A percentile compares a stretch with the other conserved stretches of the same genome.
Conservation (phyloP, 1,284 basidiomycete species). For the Meripilus lineatus region DNA sequence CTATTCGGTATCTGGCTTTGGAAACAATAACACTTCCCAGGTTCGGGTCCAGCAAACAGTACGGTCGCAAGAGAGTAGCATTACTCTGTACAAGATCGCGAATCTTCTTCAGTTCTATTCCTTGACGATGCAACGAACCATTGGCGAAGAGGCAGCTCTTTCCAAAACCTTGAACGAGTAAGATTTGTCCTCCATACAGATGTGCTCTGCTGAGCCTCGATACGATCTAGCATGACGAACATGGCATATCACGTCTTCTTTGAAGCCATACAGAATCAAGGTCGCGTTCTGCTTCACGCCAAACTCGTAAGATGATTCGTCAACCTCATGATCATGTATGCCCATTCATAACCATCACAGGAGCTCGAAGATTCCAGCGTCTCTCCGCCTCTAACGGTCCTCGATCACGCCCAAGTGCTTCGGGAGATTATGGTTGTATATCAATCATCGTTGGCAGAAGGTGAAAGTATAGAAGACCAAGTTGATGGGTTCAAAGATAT, state of each 20-base stretch:
- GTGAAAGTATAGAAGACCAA: constrained; percentile 45
- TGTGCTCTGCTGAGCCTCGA: constrained; percentile 1
- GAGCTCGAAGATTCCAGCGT: constrained; percentile 73
- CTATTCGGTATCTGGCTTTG: background rate
- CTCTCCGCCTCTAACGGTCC: constrained; percentile 70
- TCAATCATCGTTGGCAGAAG: constrained; percentile 71
- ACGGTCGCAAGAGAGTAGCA: constrained; percentile 87
- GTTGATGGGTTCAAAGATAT: constrained; percentile 63
- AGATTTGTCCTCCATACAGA: constrained; percentile 22
- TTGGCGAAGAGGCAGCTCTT: constrained; percentile 77
- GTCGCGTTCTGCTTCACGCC: constrained; percentile 41
- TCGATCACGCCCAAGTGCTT: constrained; percentile 79
- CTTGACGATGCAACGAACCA: constrained; percentile 87
- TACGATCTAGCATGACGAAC: constrained; percentile 61
- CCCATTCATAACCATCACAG: too few relatives aligned
- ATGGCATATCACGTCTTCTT: constrained; percentile 82
- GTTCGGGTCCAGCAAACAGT: constrained; percentile 90
- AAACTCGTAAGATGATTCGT: background rate
- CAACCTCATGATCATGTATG: too few relatives aligned
- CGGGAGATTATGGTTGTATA: constrained; percentile 88
- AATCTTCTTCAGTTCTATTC: constrained; percentile 95
- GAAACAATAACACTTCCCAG: constrained; percentile 31
- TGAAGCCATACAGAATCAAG: constrained; percentile 79
- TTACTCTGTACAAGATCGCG: constrained; percentile 87
- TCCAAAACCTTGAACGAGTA: constrained; percentile 80